Evolutionary conservation across 345 rosid genomes (phyloP).

Genomic region (Salix purpurea): DNA sequence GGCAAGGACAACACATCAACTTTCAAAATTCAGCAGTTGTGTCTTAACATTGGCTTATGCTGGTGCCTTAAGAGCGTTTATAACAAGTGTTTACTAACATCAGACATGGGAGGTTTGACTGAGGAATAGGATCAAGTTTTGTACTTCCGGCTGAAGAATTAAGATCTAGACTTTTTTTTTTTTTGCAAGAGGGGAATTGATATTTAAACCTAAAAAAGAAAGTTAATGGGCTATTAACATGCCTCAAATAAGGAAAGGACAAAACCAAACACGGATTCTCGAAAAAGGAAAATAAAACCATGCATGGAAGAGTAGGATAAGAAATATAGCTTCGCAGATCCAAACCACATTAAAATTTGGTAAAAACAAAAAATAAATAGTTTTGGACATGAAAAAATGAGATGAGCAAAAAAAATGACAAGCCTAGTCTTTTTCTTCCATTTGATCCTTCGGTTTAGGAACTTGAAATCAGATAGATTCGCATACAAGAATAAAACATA

Average conservation of each 20-base stretch:
- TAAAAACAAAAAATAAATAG: too few relatives aligned
- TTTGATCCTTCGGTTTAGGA: background rate
- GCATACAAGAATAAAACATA: background rate
- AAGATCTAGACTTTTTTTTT: background rate
- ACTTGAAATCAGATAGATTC: background rate
- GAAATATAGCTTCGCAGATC: background rate
- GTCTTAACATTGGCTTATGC: too few relatives aligned
- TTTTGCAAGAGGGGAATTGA: background rate
- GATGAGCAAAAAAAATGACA: too few relatives aligned
- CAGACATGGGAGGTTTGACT: background rate
- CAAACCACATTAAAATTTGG: background rate
- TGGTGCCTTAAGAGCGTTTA: too few relatives aligned
- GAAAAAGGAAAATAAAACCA: too few relatives aligned
- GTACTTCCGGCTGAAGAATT: background rate
- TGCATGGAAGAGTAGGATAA: too few relatives aligned
- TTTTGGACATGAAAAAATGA: too few relatives aligned
- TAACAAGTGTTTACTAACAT: background rate
- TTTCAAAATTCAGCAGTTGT: background rate
- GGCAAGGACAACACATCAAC: background rate
- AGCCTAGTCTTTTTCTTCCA: background rate
- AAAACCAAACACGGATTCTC: background rate
- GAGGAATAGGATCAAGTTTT: background rate
- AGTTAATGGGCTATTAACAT: background rate
- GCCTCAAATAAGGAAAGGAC: background rate
- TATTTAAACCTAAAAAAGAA: background rate